Evolutionary conservation across 805 yeast genomes (phyloP), one percentile per base, ranked within the genome.

Genomic region (Trichomonascus vanleenenianus): DNA sequence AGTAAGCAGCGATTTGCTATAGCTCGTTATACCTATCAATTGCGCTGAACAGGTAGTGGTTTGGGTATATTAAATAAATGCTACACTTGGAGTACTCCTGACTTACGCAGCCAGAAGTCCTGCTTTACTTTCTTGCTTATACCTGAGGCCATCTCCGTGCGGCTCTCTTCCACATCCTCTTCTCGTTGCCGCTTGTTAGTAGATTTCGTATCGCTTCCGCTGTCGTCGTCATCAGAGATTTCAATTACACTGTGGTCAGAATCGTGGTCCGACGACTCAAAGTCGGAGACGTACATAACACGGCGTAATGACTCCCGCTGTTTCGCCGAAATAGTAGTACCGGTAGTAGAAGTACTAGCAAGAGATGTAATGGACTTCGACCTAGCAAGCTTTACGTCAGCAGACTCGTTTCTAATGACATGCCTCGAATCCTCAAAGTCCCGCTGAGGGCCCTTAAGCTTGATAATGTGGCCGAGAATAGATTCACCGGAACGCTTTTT

Each of bases 401-500:
- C 22, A n/a, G 32, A 27, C 22, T 36, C 45, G 15, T 43, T 43
- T 27, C 35, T 27, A 19, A 43, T 22, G 36, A 18, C 10, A 42
- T 36, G 11, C 20, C 33, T 30, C 16, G 53, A 45, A 20, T 47
- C 54, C 8, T 12, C 27, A 32, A 51, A 50, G 58, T 83, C 87
- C 60, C 95, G 70, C 54, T 74, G 78, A 51, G 77, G 78, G 7
- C 95, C 95, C 48, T 73, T 76, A 58, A 79, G 82, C 56, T 78
- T 80, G 49, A 86, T 83, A 12, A 85, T 82, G 50, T 83, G 85
- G 2, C 95, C 95, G 45, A 87, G 65, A 5, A 87, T 80, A 54
- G 86, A 82, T 62, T 76, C 77, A 0, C 87, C 89, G 5, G 79
- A 54, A 48, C 95, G 67, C 44, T 75, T 72, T 55, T 77, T 81